Percentiles rank a stretch among this genome's conserved stretches.
Conservation (phyloP, 164 flowering plant genomes). For the Buxus sempervirens region DNA sequence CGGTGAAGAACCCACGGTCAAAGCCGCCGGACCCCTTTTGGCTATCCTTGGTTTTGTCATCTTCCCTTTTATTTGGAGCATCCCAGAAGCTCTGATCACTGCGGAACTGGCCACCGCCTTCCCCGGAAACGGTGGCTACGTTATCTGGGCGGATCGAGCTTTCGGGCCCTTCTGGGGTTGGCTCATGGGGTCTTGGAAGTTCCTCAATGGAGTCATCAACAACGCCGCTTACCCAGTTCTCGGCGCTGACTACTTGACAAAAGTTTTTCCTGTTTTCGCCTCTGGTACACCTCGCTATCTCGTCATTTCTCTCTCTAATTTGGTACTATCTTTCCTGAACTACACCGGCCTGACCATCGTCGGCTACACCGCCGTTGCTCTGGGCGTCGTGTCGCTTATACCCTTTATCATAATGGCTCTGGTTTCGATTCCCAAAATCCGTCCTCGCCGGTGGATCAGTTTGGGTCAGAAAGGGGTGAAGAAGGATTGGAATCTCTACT, state of each 20-base stretch:
- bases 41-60: constrained; percentile 80
- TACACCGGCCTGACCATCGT: constrained; percentile 71
- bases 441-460: constrained; percentile 51
- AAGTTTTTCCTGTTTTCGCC: constrained; percentile 40
- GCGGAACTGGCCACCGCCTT: constrained; percentile 83
- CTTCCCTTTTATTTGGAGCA: constrained; percentile 88
- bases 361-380: constrained; percentile 56
- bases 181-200: constrained; percentile 72
- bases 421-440: constrained; percentile 58
- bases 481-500: constrained; percentile 67
- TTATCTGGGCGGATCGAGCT: constrained; percentile 71
- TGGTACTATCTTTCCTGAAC: constrained; percentile 54
- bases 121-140: constrained; percentile 87
- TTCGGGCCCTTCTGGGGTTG: constrained; percentile 89
- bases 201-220: constrained; percentile 74
- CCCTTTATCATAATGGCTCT: constrained; percentile 66
- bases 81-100: constrained; percentile 83
- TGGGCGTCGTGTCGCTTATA: constrained; percentile 54
- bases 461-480: constrained; percentile 45
- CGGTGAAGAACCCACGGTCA: constrained; percentile 77
- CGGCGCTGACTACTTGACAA: constrained; percentile 55
- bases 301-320: constrained; percentile 39
- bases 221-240: constrained; percentile 78
- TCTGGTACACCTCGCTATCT: constrained; percentile 48
- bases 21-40: constrained; percentile 78